Conservation (phyloP, 805 yeast species). For the Pichia pseudocactophila region DNA sequence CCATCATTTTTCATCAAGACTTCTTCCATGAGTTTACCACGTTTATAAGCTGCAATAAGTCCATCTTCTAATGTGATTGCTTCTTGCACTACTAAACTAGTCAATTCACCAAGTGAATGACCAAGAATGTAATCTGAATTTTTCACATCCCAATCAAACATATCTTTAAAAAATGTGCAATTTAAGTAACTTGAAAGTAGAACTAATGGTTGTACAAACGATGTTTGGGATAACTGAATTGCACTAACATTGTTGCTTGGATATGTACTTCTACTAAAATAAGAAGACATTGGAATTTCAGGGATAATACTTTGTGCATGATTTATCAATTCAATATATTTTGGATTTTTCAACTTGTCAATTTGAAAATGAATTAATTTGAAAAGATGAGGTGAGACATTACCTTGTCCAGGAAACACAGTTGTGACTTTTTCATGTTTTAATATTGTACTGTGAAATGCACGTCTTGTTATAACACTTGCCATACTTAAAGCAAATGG, state of each 20-base stretch:
- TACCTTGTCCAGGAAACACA: constrained; percentile 29
- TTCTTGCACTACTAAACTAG: constrained; percentile 23
- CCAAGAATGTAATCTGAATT: constrained; percentile 23
- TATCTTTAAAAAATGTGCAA: constrained; percentile 12
- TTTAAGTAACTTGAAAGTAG: constrained; percentile 18
- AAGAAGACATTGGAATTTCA: constrained; percentile 13
- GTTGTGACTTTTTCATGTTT: constrained; percentile 6
- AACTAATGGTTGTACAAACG: constrained; percentile 13
- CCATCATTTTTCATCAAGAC: constrained; percentile 7
- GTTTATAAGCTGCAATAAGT: constrained; percentile 17
- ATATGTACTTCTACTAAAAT: constrained; percentile 10
- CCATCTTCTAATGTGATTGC: constrained; percentile 21
- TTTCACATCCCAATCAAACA: constrained; percentile 14
- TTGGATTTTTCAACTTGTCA: background rate
- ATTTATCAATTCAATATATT: constrained; percentile 1
- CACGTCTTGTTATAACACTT: background rate
- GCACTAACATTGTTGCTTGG: background rate
- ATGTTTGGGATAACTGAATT: constrained; percentile 5
- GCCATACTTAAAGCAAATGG: background rate
- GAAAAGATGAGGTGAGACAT: constrained; percentile 12
- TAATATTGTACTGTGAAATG: constrained; percentile 1
- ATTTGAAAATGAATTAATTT: constrained; percentile 9
- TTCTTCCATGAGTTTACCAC: constrained; percentile 29
- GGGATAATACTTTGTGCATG: constrained; percentile 3
- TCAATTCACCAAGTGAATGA: constrained; percentile 31